Evolutionary conservation across 2,329 filamentous ascomycete genomes (phyloP).

Genomic region (Arthroderma uncinatum): DNA sequence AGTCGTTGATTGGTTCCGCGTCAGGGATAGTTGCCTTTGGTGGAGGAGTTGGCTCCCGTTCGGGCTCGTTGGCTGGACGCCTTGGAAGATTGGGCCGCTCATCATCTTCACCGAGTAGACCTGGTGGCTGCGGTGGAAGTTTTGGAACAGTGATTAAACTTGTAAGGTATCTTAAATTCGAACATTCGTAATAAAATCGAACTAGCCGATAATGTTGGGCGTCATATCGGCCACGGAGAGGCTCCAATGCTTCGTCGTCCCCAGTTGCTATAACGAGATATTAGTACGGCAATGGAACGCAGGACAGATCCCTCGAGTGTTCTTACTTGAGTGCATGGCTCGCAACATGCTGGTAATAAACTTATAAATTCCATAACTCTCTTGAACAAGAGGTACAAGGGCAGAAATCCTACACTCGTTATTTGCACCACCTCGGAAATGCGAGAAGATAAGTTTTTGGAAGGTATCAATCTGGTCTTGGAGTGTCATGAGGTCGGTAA

Average conservation of each 20-base stretch:
- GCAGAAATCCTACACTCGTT: conserved; percentile 96
- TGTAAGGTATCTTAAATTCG: conserved; percentile 90
- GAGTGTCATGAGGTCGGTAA: conserved; percentile 87
- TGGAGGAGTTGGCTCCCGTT: conserved; percentile 57
- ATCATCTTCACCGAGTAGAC: conserved; percentile 74
- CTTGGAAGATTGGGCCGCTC: conserved; percentile 71
- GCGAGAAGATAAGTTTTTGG: conserved; percentile 95
- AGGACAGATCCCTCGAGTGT: not conserved
- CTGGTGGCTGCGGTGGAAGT: conserved; percentile 86
- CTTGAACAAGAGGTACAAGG: conserved; percentile 82
- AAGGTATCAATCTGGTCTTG: conserved; percentile 98
- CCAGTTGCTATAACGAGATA: conserved; percentile 55
- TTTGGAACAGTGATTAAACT: conserved; percentile 94
- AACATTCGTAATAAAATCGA: conserved; percentile 98
- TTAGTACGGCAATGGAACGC: not conserved
- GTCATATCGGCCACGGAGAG: conserved; percentile 78
- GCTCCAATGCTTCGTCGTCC: conserved; percentile 83
- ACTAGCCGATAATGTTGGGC: conserved; percentile 93
- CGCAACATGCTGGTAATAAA: conserved; percentile 99
- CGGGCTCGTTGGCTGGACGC: conserved; percentile 58
- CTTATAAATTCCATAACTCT: conserved; percentile 99
- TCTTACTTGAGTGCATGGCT: conserved; percentile 87
- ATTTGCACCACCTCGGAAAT: conserved; percentile 82
- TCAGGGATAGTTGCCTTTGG: conserved; percentile 57
- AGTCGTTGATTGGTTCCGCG: conserved; percentile 90